Evolutionary conservation across 1,284 basidiomycete species (phyloP), one percentile per base, ranked within the genome.

Genomic region (Ustilago esculenta): DNA sequence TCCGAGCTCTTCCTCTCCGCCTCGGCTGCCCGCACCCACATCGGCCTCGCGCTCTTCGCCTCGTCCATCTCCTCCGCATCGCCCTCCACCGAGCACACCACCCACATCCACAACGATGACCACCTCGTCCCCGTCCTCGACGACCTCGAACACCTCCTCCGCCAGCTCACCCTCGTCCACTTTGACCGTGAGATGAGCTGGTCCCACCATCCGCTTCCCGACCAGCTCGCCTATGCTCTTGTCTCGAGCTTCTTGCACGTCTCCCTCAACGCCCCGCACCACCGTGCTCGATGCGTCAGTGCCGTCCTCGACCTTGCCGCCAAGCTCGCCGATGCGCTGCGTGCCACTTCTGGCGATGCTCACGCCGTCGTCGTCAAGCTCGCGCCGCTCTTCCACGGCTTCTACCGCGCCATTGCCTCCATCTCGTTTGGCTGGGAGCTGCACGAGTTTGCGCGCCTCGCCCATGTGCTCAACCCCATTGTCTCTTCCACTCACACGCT

Each of bases 351-450:
- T 8, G 47, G 73, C 90, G 92, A 90, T 2, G 84, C 88, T 25
- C 86, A 88, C 66, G 85, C 90, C 27, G 84, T 94, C 17, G 88
- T 88, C 0, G 90, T 91, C 72, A 84, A 69, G 44, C 64, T 90
- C 43, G 88, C 89, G 18, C 92, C 93, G 10, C 87, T 90, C 24
- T 86, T 95, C 54, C 92, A 95, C 80, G 92, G 92, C 12, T 84
- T 94, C 34, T 92, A 93, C 80, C 88, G 92, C 32, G 92, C 92
- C 12, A 87, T 94, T 58, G 90, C 88, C 40, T 89, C 90, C 12
- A 88, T 88, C 2, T 85, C 87, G 1, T 93, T 90, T 75, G 84
- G 86, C 20, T 94, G 92, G 92, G 86, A 86, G 17, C 77, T 87
- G 25, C 67, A 83, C 8, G 89, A 92, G 73, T 92, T 90, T 88